These are phyloP conservation scores for Globisporangium paddicum DNA, from an alignment of 352 stramenopile genomes.

Conservation along the genomic window DNA sequence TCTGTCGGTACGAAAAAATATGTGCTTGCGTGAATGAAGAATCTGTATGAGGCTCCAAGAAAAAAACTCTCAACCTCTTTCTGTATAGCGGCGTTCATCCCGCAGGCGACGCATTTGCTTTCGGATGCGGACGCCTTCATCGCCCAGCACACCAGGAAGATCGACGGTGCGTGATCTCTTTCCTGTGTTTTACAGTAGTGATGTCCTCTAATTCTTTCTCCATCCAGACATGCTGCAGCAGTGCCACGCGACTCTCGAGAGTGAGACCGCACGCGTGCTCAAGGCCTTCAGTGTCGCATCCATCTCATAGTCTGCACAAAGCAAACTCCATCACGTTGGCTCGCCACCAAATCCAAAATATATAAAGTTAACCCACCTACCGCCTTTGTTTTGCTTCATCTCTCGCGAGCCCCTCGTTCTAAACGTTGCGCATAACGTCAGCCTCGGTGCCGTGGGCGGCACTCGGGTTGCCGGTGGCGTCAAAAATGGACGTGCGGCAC, in stretches of 20 bases:
- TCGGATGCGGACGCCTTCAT: constrained; percentile 9
- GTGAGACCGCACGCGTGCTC: constrained; percentile 6
- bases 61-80: neutral
- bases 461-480: constrained; percentile 9
- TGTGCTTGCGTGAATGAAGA: neutral
- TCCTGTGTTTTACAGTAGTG: neutral
- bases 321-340: too few species aligned
- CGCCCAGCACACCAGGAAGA: constrained; percentile 3
- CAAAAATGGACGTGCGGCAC: constrained; percentile 82
- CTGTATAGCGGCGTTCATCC: neutral
- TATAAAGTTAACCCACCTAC: constrained; percentile 7
- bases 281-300: constrained; percentile 6
- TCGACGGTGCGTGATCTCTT: constrained; percentile 6
- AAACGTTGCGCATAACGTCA: constrained; percentile 61
- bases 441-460: constrained; percentile 35
- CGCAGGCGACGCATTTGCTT: neutral
- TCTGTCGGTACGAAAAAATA: neutral
- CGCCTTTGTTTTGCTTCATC: neutral
- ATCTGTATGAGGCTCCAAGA: too few species aligned
- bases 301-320: neutral
- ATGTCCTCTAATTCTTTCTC: neutral
- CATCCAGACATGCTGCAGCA: constrained; percentile 9
- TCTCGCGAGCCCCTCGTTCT: neutral
- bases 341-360: constrained; percentile 4
- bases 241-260: constrained; percentile 6